These are phyloP conservation scores for Verticillium longisporum DNA, from an alignment of 2,329 filamentous ascomycete species.

Conservation along the genomic window DNA sequence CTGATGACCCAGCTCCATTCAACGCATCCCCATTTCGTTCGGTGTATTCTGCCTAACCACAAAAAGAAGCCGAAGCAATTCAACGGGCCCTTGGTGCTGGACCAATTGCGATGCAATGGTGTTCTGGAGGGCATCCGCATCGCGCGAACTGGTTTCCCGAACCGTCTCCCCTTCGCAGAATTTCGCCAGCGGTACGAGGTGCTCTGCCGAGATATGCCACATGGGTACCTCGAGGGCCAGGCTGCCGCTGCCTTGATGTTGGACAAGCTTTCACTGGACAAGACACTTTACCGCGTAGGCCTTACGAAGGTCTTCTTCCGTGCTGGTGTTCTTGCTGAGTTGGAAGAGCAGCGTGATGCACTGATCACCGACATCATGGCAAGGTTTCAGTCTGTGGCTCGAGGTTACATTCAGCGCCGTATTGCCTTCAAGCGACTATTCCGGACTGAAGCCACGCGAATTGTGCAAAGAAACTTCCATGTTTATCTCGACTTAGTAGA, in stretches of 20 bases:
- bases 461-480: constrained; percentile 91
- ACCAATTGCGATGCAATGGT: constrained; percentile 97
- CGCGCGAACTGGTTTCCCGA: constrained; percentile 93
- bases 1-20: constrained; percentile 91
- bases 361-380: constrained; percentile 92
- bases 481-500: constrained; percentile 84
- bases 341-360: constrained; percentile 91
- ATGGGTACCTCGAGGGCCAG: constrained; percentile 86
- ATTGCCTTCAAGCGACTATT: constrained; percentile 91
- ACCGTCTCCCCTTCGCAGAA: constrained; percentile 83
- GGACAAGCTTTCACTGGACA: constrained; percentile 80
- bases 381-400: constrained; percentile 83
- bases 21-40: constrained; percentile 96
- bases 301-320: constrained; percentile 98
- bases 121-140: constrained; percentile 98
- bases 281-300: constrained; percentile 82
- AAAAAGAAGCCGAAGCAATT: constrained; percentile 95
- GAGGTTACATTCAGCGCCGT: constrained; percentile 82
- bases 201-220: constrained; percentile 80
- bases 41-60: constrained; percentile 96
- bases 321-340: constrained; percentile 87
- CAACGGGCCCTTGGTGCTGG: constrained; percentile 83
- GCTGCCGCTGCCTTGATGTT: constrained; percentile 79
- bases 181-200: constrained; percentile 96
- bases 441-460: constrained; percentile 85